phyloP scores from a whole-genome alignment of 176 grass and related monocot genomes.

The Musa itinerans region DNA sequence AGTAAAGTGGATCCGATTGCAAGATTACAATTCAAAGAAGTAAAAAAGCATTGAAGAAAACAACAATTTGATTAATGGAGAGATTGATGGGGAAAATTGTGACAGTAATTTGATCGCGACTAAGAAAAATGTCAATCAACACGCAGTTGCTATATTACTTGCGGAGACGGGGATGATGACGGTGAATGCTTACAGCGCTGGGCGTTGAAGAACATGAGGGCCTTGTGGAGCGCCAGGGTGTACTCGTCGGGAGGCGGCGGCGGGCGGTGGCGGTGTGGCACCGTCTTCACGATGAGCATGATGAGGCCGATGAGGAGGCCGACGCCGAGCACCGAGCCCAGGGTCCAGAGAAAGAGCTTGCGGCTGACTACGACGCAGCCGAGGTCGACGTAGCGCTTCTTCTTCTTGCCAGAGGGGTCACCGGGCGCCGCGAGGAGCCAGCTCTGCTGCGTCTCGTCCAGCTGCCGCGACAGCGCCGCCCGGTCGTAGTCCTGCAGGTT shows the following conservation, averaged over 20 bases:
- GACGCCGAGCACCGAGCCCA: neutral
- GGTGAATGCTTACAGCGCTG: neutral
- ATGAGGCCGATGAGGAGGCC: neutral
- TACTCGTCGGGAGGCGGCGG: neutral
- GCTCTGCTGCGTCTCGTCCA: conserved; percentile 24
- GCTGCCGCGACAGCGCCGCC: conserved; percentile 20
- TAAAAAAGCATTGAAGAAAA: neutral
- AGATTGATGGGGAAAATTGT: too few relatives aligned
- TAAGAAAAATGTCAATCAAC: too few relatives aligned
- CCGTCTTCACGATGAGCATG: neutral
- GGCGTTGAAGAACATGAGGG: conserved; percentile 13
- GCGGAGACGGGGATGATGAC: too few relatives aligned
- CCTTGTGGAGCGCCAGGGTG: conserved; percentile 3
- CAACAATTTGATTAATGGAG: too few relatives aligned
- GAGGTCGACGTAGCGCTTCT: conserved; percentile 12
- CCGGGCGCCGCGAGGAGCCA: conserved; percentile 15
- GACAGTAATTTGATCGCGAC: too few relatives aligned
- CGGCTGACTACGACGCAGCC: conserved; percentile 8
- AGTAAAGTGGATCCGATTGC: too few relatives aligned
- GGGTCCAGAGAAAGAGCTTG: conserved; percentile 5
- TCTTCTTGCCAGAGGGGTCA: neutral
- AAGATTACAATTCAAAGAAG: neutral
- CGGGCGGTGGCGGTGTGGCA: neutral
- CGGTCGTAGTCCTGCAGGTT: conserved; percentile 20
- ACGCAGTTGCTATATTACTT: too few relatives aligned